Conservation (phyloP, 441 rosid genomes). For the Adansonia madagascariensis region DNA sequence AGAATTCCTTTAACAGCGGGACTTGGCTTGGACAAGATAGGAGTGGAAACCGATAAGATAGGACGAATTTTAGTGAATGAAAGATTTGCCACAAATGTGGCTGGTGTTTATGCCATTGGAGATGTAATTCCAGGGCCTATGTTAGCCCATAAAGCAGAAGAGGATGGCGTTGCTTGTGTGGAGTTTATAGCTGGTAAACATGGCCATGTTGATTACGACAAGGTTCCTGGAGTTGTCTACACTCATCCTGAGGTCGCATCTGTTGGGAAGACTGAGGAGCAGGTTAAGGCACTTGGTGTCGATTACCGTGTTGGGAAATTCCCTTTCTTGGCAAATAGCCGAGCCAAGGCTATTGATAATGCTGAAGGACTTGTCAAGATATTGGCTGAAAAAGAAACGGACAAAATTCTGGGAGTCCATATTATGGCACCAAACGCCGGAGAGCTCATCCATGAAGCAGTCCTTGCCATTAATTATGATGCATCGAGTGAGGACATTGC, state of each 20-base stretch:
- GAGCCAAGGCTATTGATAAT: constrained; percentile 95
- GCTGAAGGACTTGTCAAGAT: constrained; percentile 93
- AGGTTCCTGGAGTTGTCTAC: constrained; percentile 97
- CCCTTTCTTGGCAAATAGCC: constrained; percentile 96
- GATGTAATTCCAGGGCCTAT: constrained; percentile 97
- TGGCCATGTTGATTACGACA: constrained; percentile 97
- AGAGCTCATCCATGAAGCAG: constrained; percentile 96
- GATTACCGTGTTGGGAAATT: constrained; percentile 87
- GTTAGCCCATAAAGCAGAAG: constrained; percentile 99
- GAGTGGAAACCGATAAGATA: constrained; percentile 86
- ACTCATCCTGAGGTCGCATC: constrained; percentile 98
- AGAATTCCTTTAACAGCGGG: constrained; percentile 87
- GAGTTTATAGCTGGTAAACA: constrained; percentile 95
- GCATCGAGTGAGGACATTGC: constrained; percentile 95
- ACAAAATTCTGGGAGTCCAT: constrained; percentile 94
- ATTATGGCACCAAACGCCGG: constrained; percentile 96
- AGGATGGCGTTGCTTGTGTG: constrained; percentile 94
- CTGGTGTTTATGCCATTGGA: constrained; percentile 88
- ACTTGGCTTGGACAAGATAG: constrained; percentile 85
- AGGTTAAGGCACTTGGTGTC: constrained; percentile 79
- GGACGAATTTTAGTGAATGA: constrained; percentile 86
- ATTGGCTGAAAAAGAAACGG: constrained; percentile 91
- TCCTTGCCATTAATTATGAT: constrained; percentile 78
- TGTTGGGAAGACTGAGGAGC: constrained; percentile 97
- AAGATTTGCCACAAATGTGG: constrained; percentile 75